A percentile compares a stretch with the other conserved stretches of the same genome.
These are phyloP conservation scores for Ploettnerulaceae sp. DNA, from an alignment of 2,329 filamentous ascomycete species.

Conservation along the genomic window DNA sequence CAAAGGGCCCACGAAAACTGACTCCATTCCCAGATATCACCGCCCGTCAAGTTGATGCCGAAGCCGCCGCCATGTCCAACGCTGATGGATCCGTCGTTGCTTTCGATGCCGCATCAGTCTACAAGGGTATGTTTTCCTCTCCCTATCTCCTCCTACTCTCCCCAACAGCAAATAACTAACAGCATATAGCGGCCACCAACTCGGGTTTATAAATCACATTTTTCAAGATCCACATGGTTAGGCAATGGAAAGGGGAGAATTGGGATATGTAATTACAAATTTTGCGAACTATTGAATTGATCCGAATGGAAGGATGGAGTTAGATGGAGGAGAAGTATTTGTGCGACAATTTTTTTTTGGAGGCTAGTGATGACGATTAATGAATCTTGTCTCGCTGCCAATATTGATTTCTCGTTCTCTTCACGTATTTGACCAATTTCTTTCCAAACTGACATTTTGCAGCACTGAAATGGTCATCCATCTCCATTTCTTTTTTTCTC, in stretches of 20 bases:
- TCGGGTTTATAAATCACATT: constrained; percentile 5
- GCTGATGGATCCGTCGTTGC: constrained; percentile 24
- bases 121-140: constrained; percentile 17
- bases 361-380: no score
- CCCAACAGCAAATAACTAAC: background rate
- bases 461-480: no score
- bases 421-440: no score
- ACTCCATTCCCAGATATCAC: constrained; percentile 15
- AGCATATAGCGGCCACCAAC: background rate
- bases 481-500: no score
- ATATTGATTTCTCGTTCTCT: no score
- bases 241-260: background rate
- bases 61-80: constrained; percentile 26
- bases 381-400: no score
- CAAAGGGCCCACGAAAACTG: background rate
- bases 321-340: constrained; percentile 8
- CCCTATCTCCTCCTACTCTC: background rate
- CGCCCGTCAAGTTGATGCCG: constrained; percentile 16
- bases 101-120: constrained; percentile 25
- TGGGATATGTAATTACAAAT: constrained; percentile 13
- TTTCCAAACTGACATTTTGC: no score
- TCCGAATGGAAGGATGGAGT: constrained; percentile 8
- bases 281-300: background rate
- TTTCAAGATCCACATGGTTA: background rate
- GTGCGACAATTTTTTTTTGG: constrained; percentile 1